phyloP scores from a whole-genome alignment of 2,329 filamentous ascomycete species.

The Cladorrhinum sp. region DNA sequence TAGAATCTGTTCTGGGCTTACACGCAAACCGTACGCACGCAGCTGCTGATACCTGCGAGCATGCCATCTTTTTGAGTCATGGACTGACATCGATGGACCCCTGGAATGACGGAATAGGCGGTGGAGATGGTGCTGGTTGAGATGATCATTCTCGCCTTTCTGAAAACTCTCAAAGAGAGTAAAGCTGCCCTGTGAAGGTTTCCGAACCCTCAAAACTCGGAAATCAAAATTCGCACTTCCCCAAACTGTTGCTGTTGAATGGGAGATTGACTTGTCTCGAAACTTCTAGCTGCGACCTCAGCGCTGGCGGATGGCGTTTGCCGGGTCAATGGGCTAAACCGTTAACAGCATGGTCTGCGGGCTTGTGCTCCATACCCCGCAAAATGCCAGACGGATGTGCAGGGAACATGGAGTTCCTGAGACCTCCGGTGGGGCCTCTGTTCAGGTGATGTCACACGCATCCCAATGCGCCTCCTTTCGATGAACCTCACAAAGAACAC shows the following conservation, averaged over 20 bases:
- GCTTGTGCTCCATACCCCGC: constrained; percentile 26
- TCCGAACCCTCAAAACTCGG: constrained; percentile 4
- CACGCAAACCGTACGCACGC: not conserved
- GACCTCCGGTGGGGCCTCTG: constrained; percentile 17
- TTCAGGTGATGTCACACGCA: constrained; percentile 26
- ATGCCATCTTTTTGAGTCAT: constrained; percentile 15
- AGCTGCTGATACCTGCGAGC: not conserved
- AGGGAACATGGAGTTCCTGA: constrained; percentile 21
- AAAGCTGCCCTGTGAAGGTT: not conserved
- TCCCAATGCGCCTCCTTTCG: not conserved
- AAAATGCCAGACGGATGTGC: constrained; percentile 13
- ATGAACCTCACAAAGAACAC: constrained; percentile 5
- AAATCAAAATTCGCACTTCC: not conserved
- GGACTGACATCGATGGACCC: constrained; percentile 12
- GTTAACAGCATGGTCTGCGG: constrained; percentile 14
- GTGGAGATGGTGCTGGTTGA: constrained; percentile 4
- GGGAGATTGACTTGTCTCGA: not conserved
- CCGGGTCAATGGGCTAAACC: constrained; percentile 16
- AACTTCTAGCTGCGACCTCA: not conserved
- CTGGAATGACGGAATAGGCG: constrained; percentile 13
- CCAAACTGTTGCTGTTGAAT: not conserved
- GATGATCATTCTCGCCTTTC: not conserved
- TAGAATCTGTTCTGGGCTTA: not conserved
- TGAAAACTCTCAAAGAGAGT: not conserved
- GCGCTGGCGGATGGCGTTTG: not conserved